Evolutionary conservation across 2,329 filamentous ascomycete genomes (phyloP).

Genomic region (Eutypa lata): DNA sequence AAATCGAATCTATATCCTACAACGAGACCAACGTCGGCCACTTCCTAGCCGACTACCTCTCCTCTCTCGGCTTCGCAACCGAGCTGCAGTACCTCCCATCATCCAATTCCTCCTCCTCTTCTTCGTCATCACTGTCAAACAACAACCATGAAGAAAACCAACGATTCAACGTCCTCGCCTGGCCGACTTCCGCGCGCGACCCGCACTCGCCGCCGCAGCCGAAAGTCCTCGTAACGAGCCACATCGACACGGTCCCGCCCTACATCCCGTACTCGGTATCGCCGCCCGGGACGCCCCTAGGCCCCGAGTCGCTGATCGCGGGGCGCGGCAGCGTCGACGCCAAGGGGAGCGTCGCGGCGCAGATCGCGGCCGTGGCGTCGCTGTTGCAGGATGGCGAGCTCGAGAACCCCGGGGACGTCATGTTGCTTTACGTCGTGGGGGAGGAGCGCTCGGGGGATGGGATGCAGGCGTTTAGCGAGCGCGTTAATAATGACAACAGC

Average conservation of each 20-base stretch:
- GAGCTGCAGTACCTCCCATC: constrained; percentile 40
- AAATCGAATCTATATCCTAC: constrained; percentile 68
- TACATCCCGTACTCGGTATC: constrained; percentile 65
- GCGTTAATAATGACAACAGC: constrained; percentile 11
- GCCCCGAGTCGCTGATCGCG: constrained; percentile 52
- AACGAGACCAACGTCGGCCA: constrained; percentile 66
- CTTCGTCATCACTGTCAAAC: background rate
- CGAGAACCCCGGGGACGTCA: constrained; percentile 43
- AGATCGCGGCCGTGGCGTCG: constrained; percentile 64
- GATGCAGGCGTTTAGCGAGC: constrained; percentile 60
- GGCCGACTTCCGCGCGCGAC: constrained; percentile 32
- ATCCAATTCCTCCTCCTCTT: constrained; percentile 26
- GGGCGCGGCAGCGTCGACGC: constrained; percentile 75
- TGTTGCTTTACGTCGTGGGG: constrained; percentile 70
- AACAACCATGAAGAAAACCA: constrained; percentile 15
- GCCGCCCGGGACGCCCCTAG: constrained; percentile 34
- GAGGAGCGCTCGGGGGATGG: constrained; percentile 81
- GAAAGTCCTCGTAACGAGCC: constrained; percentile 67
- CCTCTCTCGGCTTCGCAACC: constrained; percentile 40
- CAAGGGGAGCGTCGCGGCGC: constrained; percentile 68
- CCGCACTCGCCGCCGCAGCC: constrained; percentile 41
- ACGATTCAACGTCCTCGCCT: constrained; percentile 78
- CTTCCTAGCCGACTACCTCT: constrained; percentile 67
- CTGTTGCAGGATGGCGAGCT: constrained; percentile 37
- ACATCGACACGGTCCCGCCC: constrained; percentile 78